Evolutionary conservation across 2,329 filamentous ascomycete genomes (phyloP).

Genomic region (Emericellopsis cladophorae): DNA sequence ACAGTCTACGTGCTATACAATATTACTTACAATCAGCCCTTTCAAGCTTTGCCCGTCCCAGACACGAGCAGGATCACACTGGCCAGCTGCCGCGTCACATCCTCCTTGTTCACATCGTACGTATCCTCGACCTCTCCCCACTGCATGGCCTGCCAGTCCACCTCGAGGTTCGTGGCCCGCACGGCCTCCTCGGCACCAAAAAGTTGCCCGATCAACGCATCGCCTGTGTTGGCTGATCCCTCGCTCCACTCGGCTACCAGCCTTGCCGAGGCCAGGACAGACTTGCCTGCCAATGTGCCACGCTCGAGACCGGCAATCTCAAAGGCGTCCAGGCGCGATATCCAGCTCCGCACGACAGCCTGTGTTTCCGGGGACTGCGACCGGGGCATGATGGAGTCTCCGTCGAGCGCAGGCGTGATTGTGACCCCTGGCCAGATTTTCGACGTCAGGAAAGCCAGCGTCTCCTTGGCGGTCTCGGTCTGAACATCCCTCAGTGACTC

Average conservation of each 20-base stretch:
- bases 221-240: slow-evolving; percentile 43
- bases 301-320: slow-evolving; percentile 82
- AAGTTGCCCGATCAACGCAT: slow-evolving; percentile 13
- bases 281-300: slow-evolving; percentile 75
- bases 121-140: slow-evolving; percentile 99
- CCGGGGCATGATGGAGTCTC: slow-evolving; percentile 62
- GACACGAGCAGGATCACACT: slow-evolving; percentile 74
- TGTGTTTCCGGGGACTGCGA: slow-evolving; percentile 62
- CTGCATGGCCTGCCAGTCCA: slow-evolving; percentile 75
- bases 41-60: slow-evolving; percentile 28
- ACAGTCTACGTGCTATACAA: background rate
- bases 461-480: slow-evolving; percentile 51
- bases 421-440: slow-evolving; percentile 75
- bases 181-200: slow-evolving; percentile 82
- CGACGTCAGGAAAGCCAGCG: slow-evolving; percentile 58
- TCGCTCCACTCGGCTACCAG: slow-evolving; percentile 82
- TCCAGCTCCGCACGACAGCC: slow-evolving; percentile 67
- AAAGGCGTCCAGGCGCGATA: slow-evolving; percentile 57
- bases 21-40: no score
- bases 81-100: slow-evolving; percentile 75
- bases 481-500: slow-evolving; percentile 62
- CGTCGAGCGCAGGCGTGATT: slow-evolving; percentile 69
- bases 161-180: slow-evolving; percentile 66
- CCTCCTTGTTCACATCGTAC: slow-evolving; percentile 90
- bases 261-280: slow-evolving; percentile 63